A percentile compares a stretch with the other conserved stretches of the same genome.
Conservation (phyloP, 1,284 basidiomycete genomes). For the Puccinia novopanici region DNA sequence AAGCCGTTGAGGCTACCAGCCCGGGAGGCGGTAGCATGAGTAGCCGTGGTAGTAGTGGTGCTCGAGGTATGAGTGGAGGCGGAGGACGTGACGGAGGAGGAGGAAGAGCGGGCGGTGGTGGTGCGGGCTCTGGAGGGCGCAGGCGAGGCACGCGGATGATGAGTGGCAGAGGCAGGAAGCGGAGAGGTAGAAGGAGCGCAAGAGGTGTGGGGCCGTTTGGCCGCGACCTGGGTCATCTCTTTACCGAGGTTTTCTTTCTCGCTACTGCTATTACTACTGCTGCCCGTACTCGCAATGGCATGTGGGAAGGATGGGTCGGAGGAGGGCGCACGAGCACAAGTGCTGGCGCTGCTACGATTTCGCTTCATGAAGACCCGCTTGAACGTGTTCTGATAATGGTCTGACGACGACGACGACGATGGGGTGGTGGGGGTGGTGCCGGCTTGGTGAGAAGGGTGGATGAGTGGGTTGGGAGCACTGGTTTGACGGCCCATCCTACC, state of each 20-base stretch:
- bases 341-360: not conserved
- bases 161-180: not conserved
- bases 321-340: not conserved
- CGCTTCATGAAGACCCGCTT: conserved; percentile 30
- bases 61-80: not conserved
- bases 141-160: not conserved
- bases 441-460: not conserved
- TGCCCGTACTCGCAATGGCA: not conserved
- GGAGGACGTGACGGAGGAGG: not conserved
- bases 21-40: not conserved
- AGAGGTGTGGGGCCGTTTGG: not conserved
- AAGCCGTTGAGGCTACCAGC: not conserved
- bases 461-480: conserved; percentile 15
- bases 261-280: not conserved
- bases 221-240: too few species aligned
- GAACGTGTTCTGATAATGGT: conserved; percentile 25
- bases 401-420: not conserved
- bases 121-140: not conserved
- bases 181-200: not conserved
- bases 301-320: not conserved
- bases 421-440: not conserved
- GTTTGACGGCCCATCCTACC: not conserved
- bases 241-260: too few species aligned
- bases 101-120: not conserved
- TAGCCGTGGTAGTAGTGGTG: not conserved